These are phyloP conservation scores for Endocarpon pusillum DNA, from an alignment of 495 filamentous ascomycete species.

Conservation along the genomic window DNA sequence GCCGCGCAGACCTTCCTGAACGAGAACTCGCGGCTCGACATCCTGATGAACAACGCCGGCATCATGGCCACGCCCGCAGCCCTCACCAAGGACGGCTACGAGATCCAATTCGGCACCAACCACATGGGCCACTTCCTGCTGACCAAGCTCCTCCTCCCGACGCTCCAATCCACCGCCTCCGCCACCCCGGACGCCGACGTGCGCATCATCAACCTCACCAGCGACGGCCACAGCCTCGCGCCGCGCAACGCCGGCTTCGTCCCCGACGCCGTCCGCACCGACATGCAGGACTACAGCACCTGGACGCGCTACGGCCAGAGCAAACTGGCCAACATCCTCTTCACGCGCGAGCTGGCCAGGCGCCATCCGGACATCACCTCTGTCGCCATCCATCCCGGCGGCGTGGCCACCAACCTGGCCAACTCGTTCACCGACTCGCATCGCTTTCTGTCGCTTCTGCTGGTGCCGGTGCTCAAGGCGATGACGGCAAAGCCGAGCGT, in stretches of 20 bases:
- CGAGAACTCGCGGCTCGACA: conserved; percentile 35
- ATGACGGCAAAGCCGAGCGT: conserved; percentile 18
- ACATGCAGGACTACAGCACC: conserved; percentile 15
- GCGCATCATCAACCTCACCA: conserved; percentile 29
- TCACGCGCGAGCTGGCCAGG: conserved; percentile 37
- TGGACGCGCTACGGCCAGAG: conserved; percentile 41
- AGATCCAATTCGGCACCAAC: conserved; percentile 57
- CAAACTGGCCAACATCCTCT: conserved; percentile 60
- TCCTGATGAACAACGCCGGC: conserved; percentile 55
- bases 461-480: conserved; percentile 10
- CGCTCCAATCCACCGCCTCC: conserved; percentile 35
- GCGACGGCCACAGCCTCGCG: conserved; percentile 20
- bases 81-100: conserved; percentile 44
- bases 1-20: conserved; percentile 29
- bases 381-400: conserved; percentile 49
- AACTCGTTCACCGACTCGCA: conserved; percentile 13
- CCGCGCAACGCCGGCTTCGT: conserved; percentile 44
- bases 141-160: conserved; percentile 42
- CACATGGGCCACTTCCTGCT: conserved; percentile 53
- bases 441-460: conserved; percentile 13
- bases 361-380: conserved; percentile 38
- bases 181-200: conserved; percentile 20
- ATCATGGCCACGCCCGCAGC: conserved; percentile 36
- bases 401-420: conserved; percentile 39
- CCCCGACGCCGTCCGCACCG: conserved; percentile 33